Conservation (phyloP, 73 alveolate species). For the Breviolum minutum region DNA sequence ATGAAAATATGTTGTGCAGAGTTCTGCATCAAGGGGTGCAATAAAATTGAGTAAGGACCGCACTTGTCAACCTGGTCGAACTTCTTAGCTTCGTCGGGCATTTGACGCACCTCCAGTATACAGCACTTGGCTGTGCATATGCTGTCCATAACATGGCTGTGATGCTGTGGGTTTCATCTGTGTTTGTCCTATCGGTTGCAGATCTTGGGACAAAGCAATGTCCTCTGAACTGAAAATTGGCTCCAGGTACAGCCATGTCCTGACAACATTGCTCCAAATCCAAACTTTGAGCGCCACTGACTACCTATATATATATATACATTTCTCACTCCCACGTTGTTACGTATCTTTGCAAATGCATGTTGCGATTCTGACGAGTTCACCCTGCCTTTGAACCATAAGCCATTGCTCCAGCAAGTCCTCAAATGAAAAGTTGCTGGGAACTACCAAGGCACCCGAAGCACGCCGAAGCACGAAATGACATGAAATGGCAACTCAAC, state of each 20-base stretch:
- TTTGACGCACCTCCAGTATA: constrained; percentile 47
- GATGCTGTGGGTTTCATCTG: background rate
- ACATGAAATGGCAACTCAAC: background rate
- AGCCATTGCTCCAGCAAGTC: constrained; percentile 95
- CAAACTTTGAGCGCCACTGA: background rate
- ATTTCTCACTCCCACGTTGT: background rate
- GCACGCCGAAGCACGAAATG: too few species aligned
- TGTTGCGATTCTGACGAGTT: background rate
- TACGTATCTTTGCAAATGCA: too few species aligned
- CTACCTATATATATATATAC: background rate
- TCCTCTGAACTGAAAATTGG: constrained; percentile 99
- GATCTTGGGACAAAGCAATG: constrained; percentile 96
- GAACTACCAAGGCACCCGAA: background rate
- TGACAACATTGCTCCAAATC: background rate
- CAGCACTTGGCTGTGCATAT: background rate
- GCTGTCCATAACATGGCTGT: background rate
- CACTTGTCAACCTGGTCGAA: constrained; percentile 86
- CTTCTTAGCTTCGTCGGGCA: constrained; percentile 86
- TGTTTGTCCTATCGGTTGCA: background rate
- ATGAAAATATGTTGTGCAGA: too few species aligned
- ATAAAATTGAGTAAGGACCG: background rate
- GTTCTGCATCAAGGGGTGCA: background rate
- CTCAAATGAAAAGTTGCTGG: background rate
- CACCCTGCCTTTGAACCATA: constrained; percentile 73
- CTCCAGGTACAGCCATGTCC: constrained; percentile 99